Percentiles rank a stretch among this genome's conserved stretches.
phyloP scores from a whole-genome alignment of 2,329 filamentous ascomycete species.

The Aureobasidium sp. region DNA sequence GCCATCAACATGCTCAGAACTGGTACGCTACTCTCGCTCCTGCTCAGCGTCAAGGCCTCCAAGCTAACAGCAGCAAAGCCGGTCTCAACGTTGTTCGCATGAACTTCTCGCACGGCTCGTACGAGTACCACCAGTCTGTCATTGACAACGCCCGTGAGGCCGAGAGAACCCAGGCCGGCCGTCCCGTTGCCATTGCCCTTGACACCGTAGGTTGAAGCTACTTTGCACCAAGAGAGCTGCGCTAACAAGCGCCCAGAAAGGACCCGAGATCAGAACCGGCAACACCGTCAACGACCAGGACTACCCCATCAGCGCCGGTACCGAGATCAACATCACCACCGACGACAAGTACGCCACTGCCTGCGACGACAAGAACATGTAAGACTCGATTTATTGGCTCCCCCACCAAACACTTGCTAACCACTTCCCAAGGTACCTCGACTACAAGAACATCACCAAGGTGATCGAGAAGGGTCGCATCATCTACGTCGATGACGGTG shows the following conservation, averaged over 20 bases:
- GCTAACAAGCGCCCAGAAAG: constrained; percentile 45
- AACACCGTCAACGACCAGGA: constrained; percentile 63
- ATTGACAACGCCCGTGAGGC: constrained; percentile 91
- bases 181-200: constrained; percentile 90
- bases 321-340: constrained; percentile 90
- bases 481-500: constrained; percentile 98
- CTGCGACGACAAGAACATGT: constrained; percentile 91
- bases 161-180: constrained; percentile 66
- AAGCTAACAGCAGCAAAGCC: constrained; percentile 35
- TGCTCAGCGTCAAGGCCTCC: background rate
- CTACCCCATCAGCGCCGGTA: constrained; percentile 72
- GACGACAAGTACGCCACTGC: constrained; percentile 82
- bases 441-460: constrained; percentile 99
- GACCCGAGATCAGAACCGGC: constrained; percentile 79
- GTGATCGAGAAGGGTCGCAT: constrained; percentile 84
- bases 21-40: constrained; percentile 30
- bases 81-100: constrained; percentile 98
- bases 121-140: constrained; percentile 96
- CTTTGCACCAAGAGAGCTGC: background rate
- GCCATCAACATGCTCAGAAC: constrained; percentile 90
- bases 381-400: constrained; percentile 29
- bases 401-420: background rate
- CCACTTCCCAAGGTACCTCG: constrained; percentile 64
- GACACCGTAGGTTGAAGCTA: constrained; percentile 49
- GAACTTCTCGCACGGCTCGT: constrained; percentile 96